Base-by-base conservation (phyloP, 192 early-diverging fungal species). In the Podochytrium sp. region DNA sequence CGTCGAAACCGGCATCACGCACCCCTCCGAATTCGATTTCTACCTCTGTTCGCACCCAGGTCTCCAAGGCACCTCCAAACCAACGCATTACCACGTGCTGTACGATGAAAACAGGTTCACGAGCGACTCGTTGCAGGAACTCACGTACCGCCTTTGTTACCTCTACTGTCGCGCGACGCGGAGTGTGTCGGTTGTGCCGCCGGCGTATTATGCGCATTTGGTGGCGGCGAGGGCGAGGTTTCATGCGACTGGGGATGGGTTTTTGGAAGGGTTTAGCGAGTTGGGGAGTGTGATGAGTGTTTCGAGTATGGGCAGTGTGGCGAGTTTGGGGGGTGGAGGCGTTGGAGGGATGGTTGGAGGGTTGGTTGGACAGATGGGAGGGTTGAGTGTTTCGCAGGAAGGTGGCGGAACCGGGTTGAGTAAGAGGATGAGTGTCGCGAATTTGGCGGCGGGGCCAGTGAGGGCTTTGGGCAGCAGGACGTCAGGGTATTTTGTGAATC, bases 181-280 rank as follows among this genome's bases (percentile, higher is more conserved):
- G 29, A 88, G 91, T 0, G 97, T 98, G 1, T 92, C 92, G 1
- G 89, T 98, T 4, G 87, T 90, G 0, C 94, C 95, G 4, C 93
- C 96, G 0, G 94, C 90, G 7, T 98, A 97, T 85, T 96, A 97
- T 73, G 95, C 96, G 10, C 92, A 97, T 78, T 76, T 96, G n/a
- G 91, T 96, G 2, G 92, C 93, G 10, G 90, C 89, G 25, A 86
- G 94, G 20, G 94, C 93, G 1, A 89, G 94, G 56, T 95, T 92
- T 87, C 96, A 96, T 74, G 76, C 85, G 16, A 80, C 78, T n/a
- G 86, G 87, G 18, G 90, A 91, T 43, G 78, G 77, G 20, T 78
- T 71, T 70, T 25, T 41, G n/a, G 81, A 77, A 57, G 51, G 55
- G 12, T 57, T 56, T 40, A 64, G 41, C 39, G 82, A 78, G 51